Evolutionary conservation across 768 basidiomycete species (phyloP).

Genomic region (Xanthoconium purpureum): DNA sequence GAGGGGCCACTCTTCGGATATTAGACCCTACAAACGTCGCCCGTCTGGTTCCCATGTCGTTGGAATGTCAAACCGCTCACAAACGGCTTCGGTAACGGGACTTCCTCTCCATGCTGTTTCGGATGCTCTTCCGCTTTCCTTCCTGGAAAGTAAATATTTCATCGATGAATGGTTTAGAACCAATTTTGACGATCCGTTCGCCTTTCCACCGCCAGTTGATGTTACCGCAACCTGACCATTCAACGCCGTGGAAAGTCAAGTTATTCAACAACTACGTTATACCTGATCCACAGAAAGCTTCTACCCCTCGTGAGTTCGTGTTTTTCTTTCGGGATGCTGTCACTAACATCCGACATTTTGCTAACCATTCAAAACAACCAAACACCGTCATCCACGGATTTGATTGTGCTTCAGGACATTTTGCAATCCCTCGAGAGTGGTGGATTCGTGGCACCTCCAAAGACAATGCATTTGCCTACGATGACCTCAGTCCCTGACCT

Average conservation of each 20-base stretch:
- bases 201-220: constrained; percentile 10
- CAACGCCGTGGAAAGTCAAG: constrained; percentile 31
- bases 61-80: constrained; percentile 24
- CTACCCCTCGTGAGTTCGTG: neutral
- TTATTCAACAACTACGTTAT: constrained; percentile 28
- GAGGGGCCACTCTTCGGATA: too few species aligned
- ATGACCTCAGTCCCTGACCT: neutral
- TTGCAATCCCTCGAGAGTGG: neutral
- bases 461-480: neutral
- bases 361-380: neutral
- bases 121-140: constrained; percentile 25
- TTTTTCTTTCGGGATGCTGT: neutral
- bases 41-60: constrained; percentile 30
- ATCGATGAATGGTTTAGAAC: constrained; percentile 38
- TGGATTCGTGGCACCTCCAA: neutral
- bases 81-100: constrained; percentile 5
- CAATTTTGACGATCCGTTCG: constrained; percentile 11
- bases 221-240: constrained; percentile 16
- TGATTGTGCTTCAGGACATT: constrained; percentile 3
- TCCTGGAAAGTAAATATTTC: constrained; percentile 12
- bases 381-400: neutral
- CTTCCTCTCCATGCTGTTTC: constrained; percentile 29
- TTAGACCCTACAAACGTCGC: neutral
- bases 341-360: neutral
- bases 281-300: neutral